Evolutionary conservation across 2,329 filamentous ascomycete species (phyloP).

Genomic region (Ophiobolus disseminans): DNA sequence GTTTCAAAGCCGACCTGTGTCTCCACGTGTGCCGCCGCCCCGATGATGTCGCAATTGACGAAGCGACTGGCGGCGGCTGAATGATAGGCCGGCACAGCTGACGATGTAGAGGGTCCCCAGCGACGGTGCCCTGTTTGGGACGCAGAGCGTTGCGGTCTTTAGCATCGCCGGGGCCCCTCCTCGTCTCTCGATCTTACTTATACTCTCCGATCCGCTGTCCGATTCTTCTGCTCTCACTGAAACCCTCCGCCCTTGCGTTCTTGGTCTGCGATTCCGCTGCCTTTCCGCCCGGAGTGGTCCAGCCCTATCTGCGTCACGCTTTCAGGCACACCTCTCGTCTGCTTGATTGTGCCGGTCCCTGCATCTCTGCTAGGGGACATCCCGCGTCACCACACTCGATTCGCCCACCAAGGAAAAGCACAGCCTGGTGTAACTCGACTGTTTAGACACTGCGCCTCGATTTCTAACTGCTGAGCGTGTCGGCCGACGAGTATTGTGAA

Average conservation of each 20-base stretch:
- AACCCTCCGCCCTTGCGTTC: constrained; percentile 1
- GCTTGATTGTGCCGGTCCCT: constrained; percentile 4
- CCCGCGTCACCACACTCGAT: constrained; percentile 8
- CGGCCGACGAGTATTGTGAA: not conserved
- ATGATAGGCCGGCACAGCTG: constrained; percentile 11
- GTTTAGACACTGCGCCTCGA: constrained; percentile 6
- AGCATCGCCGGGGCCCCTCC: constrained; percentile 1
- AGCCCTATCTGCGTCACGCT: constrained; percentile 3
- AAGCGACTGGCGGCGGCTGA: constrained; percentile 2
- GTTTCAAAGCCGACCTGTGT: not conserved
- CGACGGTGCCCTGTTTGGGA: constrained; percentile 11
- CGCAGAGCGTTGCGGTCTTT: constrained; percentile 4
- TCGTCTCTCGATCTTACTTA: constrained; percentile 11
- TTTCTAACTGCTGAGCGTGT: not conserved
- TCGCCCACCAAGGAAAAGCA: not conserved
- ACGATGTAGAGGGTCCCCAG: constrained; percentile 1
- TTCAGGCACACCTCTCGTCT: constrained; percentile 1
- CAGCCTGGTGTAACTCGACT: constrained; percentile 3
- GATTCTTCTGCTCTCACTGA: constrained; percentile 2
- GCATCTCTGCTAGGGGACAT: constrained; percentile 6
- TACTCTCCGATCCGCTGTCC: constrained; percentile 7
- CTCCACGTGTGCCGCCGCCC: not conserved
- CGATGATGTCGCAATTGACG: constrained; percentile 7
- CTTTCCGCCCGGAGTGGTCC: constrained; percentile 3
- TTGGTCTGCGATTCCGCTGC: constrained; percentile 10